These are phyloP conservation scores for Dioscorea zingiberensis DNA, from an alignment of 106 monocot species.

Conservation along the genomic window DNA sequence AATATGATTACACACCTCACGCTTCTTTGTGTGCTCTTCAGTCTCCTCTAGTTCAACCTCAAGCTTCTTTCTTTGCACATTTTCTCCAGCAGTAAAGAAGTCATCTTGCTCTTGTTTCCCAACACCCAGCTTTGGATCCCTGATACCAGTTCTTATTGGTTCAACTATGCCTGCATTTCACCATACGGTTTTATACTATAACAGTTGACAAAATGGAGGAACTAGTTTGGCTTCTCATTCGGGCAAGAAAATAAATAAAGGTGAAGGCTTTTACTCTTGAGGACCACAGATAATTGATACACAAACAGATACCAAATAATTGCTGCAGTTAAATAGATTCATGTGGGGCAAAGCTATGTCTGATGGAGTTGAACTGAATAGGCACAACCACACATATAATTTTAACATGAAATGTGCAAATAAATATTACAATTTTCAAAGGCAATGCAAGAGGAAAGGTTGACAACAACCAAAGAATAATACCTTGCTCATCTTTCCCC, in stretches of 20 bases:
- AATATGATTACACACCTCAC: constrained; percentile 65
- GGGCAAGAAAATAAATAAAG: too few species aligned
- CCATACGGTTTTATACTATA: neutral
- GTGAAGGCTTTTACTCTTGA: too few species aligned
- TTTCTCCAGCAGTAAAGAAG: constrained; percentile 90
- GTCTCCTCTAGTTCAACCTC: constrained; percentile 87
- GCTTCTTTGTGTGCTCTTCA: constrained; percentile 71
- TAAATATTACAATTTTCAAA: neutral
- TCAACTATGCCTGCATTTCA: constrained; percentile 72
- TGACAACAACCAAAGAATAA: neutral
- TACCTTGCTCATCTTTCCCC: constrained; percentile 98
- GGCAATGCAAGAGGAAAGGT: too few species aligned
- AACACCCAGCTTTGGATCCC: constrained; percentile 91
- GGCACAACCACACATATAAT: neutral
- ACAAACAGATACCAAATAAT: too few species aligned
- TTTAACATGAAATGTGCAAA: neutral
- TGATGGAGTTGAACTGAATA: too few species aligned
- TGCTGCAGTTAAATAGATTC: too few species aligned
- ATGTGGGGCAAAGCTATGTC: too few species aligned
- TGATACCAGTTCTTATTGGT: constrained; percentile 87
- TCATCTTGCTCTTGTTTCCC: constrained; percentile 99
- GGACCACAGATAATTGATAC: too few species aligned
- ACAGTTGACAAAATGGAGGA: too few species aligned
- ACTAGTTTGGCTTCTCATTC: too few species aligned
- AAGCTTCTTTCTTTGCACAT: constrained; percentile 83